Conservation (phyloP, 805 yeast genomes). For the Candida gorgasii region DNA sequence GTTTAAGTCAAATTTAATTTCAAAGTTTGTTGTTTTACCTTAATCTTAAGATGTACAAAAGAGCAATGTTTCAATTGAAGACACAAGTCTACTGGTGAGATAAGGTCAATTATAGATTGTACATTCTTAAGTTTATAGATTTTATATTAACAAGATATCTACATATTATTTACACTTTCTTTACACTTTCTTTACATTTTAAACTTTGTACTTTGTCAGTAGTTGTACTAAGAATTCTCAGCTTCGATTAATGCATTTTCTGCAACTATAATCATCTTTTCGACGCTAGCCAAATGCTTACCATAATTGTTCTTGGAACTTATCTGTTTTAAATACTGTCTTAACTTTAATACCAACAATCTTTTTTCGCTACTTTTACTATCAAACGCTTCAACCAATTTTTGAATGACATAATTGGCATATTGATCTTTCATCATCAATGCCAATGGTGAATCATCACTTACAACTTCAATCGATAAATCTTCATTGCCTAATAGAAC, state of each 20-base stretch:
- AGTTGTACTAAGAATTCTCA: slow-evolving; percentile 20
- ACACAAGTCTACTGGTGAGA: neutral
- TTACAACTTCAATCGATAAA: slow-evolving; percentile 46
- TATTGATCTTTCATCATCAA: slow-evolving; percentile 97
- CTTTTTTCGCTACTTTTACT: slow-evolving; percentile 62
- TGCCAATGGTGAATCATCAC: slow-evolving; percentile 71
- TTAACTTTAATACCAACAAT: slow-evolving; percentile 69
- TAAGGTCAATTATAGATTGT: neutral
- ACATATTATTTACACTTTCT: slow-evolving; percentile 5
- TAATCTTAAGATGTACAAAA: too few relatives aligned
- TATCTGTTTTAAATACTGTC: slow-evolving; percentile 75
- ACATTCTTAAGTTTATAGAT: neutral
- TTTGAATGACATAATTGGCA: slow-evolving; percentile 96
- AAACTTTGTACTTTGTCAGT: too few relatives aligned
- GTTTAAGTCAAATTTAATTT: slow-evolving; percentile 2
- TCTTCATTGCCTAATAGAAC: slow-evolving; percentile 59
- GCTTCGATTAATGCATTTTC: slow-evolving; percentile 48
- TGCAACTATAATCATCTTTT: slow-evolving; percentile 62
- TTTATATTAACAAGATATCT: slow-evolving; percentile 7
- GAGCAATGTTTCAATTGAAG: too few relatives aligned
- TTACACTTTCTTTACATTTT: too few relatives aligned
- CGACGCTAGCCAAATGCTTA: slow-evolving; percentile 81
- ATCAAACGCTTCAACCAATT: slow-evolving; percentile 79
- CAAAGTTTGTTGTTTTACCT: slow-evolving; percentile 9
- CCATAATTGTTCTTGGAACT: slow-evolving; percentile 66